Conservation (phyloP, 352 stramenopile genomes). For the Pythium phragmiticola region DNA sequence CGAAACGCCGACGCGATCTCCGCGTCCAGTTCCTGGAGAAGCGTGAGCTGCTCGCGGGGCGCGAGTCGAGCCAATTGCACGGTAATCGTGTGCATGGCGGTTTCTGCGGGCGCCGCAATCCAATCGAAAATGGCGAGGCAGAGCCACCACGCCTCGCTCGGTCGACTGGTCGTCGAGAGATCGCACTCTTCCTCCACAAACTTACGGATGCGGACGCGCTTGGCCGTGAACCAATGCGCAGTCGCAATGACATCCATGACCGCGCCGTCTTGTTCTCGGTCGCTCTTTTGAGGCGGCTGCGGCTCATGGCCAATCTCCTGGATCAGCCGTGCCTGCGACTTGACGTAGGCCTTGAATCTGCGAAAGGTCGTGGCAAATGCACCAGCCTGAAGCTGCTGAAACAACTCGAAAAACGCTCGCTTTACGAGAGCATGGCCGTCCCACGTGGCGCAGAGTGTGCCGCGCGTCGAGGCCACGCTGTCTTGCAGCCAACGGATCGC, state of each 20-base stretch:
- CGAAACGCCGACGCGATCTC: conserved; percentile 36
- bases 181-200: conserved; percentile 35
- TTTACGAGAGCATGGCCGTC: conserved; percentile 12
- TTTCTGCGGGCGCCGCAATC: conserved; percentile 39
- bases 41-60: conserved; percentile 17
- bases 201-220: conserved; percentile 50
- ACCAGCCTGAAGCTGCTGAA: conserved; percentile 17
- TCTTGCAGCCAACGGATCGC: background rate
- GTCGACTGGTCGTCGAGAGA: conserved; percentile 12
- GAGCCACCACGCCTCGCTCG: conserved; percentile 57
- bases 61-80: conserved; percentile 22
- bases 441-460: conserved; percentile 16
- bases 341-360: conserved; percentile 14
- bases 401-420: conserved; percentile 8
- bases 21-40: conserved; percentile 29
- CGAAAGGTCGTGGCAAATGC: conserved; percentile 12
- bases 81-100: conserved; percentile 35
- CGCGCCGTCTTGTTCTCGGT: conserved; percentile 12
- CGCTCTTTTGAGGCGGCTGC: background rate
- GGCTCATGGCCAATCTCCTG: conserved; percentile 28
- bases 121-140: conserved; percentile 53
- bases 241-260: conserved; percentile 3
- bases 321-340: conserved; percentile 17
- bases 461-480: background rate
- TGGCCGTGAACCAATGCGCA: conserved; percentile 43